Evolutionary conservation across 2,329 filamentous ascomycete genomes (phyloP), one percentile per base, ranked within the genome.

Genomic region (Epichloe sibirici): DNA sequence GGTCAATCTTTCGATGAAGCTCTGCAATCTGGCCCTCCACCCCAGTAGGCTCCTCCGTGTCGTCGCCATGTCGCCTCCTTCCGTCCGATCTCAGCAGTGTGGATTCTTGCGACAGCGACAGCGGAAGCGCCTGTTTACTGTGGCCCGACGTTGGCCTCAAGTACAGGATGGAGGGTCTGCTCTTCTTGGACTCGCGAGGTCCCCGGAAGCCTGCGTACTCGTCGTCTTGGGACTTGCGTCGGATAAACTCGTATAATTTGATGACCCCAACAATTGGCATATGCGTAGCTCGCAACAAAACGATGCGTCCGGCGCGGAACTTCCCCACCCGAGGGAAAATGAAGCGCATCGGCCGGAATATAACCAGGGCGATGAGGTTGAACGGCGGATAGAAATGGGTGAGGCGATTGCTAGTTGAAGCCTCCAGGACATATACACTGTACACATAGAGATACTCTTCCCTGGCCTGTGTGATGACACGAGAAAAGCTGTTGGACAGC

Each of bases 391-490:
- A 84, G 63, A 85, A 86, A 66, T 85, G 81, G 4, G 82, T 85
- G 37, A 86, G 74, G 46, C 82, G 74, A 59, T 85, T 85, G 60
- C 79, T 82, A 43, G 83, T 85, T 48, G 81, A 84, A 13, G 82
- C 81, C 66, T 83, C 77, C 52, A 82, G 73, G 58, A 82, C 82
- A 64, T 82, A 82, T 49, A 81, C 75, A 58, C 75, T 79, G 66
- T 83, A 90, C 61, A 89, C 82, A 63, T 87, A 90, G 37, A 90
- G 74, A 62, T 90, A 90, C 66, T 91, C 87, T 62, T 90, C 86
- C 53, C 75, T 75, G 40, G 81, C 80, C 58, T 82, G 79, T 48
- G 74, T 74, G 59, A 82, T 83, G 59, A 83, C 76, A 51, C 79
- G 75, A 15, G 76, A 79, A 67, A 90, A 83, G 63, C 81, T 87